Evolutionary conservation across 257 asterid species (phyloP), one percentile per base, ranked within the genome.

Genomic region (Solanum verrucosum): DNA sequence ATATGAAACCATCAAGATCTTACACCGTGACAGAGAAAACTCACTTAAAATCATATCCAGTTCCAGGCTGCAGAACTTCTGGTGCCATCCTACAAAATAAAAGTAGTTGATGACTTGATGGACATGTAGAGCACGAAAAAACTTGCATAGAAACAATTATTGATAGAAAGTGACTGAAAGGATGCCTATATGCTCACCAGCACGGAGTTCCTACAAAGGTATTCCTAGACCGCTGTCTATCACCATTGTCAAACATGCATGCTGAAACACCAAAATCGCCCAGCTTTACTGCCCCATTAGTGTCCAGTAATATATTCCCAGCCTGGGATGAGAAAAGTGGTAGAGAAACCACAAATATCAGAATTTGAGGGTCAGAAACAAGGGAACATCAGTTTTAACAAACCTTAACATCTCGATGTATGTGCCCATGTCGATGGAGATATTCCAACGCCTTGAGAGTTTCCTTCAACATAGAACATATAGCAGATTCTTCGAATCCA

Each of bases 181-280:
- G 71, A 71, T 52, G 70, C 88, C 75, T 75, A 73, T 86, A 60
- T 44, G 40, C 88, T 27, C 91, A 97, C 99, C 99, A 97, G 96
- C 99, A 97, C 46, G 99, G 99, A 92, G 99, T 97, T 91, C 99
- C 99, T 38, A 97, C 99, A 88, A 97, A 97, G 87, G 99, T 97
- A 92, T 95, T 97, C 91, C 99, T 94, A 56, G 99, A 95, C 37
- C 98, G 95, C 87, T 95, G 99, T 90, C 99, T 95, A 90, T 95
- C 99, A 89, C 98, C 99, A 89, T 87, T 96, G 93, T 97, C 99
- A 93, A 96, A 96, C 98, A 97, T 90, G 93, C 96, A 92, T 33
- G 99, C 98, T 71, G 99, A 97, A 88, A 97, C 99, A 88, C 99
- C 99, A 92, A 97, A 97, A 90, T 97, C 99, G 67, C 95, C 99